Evolutionary conservation across 2,329 filamentous ascomycete species (phyloP).

Genomic region (Uncinocarpus reesii): DNA sequence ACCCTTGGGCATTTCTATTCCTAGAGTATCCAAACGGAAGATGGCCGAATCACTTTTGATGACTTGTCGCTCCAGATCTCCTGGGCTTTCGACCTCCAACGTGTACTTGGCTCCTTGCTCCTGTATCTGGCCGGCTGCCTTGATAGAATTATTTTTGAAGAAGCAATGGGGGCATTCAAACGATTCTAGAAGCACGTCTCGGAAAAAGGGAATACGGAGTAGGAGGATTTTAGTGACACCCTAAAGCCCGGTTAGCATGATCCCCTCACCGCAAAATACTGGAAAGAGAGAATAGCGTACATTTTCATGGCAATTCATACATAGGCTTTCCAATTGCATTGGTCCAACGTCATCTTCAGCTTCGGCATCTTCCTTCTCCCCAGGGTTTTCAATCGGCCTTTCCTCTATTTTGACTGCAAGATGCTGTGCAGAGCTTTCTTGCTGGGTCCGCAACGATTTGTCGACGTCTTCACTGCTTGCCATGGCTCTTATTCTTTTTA

Average conservation of each 20-base stretch:
- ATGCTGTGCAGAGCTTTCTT: neutral
- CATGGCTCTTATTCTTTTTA: neutral
- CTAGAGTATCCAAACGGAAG: constrained; percentile 81
- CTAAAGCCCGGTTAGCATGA: constrained; percentile 35
- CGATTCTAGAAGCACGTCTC: constrained; percentile 94
- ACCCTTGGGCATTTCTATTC: constrained; percentile 84
- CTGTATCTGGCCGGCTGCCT: constrained; percentile 84
- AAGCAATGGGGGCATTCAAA: constrained; percentile 85
- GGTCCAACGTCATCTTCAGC: constrained; percentile 32
- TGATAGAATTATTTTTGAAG: constrained; percentile 86
- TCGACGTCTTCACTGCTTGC: neutral
- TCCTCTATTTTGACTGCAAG: constrained; percentile 2
- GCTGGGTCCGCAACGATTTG: neutral
- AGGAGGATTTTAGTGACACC: constrained; percentile 78
- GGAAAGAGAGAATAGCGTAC: constrained; percentile 33
- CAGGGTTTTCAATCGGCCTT: neutral
- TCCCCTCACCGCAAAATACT: neutral
- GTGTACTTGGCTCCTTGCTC: constrained; percentile 77
- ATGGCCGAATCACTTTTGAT: constrained; percentile 83
- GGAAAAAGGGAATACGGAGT: constrained; percentile 91
- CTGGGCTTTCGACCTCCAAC: constrained; percentile 59
- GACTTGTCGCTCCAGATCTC: constrained; percentile 75
- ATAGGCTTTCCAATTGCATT: constrained; percentile 55
- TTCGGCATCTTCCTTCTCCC: neutral
- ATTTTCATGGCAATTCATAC: constrained; percentile 78